Conservation (phyloP, 2,329 filamentous ascomycete genomes). For the Exophiala bonariae region DNA sequence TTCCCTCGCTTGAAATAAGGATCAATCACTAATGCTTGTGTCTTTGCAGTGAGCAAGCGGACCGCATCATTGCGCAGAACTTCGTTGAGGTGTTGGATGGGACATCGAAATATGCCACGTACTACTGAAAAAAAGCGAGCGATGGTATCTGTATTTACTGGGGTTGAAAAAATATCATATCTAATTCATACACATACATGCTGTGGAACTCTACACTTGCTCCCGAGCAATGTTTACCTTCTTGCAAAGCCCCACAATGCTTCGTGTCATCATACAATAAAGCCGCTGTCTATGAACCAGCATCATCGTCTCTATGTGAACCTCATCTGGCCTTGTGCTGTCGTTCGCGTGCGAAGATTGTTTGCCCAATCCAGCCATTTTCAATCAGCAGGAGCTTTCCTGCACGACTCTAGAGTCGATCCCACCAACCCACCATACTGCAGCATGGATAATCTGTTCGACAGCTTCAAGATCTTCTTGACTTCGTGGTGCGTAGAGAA, state of each 20-base stretch:
- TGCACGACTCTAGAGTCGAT: conserved; percentile 12
- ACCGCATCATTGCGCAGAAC: conserved; percentile 56
- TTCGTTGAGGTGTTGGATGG: conserved; percentile 58
- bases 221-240: too few relatives aligned
- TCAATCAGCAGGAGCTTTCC: conserved; percentile 7
- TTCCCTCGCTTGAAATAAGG: not conserved
- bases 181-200: too few relatives aligned
- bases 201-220: too few relatives aligned
- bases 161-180: too few relatives aligned
- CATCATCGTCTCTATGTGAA: too few relatives aligned
- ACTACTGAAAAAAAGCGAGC: conserved; percentile 10
- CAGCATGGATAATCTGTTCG: conserved; percentile 34
- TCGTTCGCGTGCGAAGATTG: too few relatives aligned
- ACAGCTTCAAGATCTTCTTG: conserved; percentile 34
- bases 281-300: too few relatives aligned
- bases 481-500: conserved; percentile 37
- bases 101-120: conserved; percentile 30
- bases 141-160: too few relatives aligned
- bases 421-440: conserved; percentile 30
- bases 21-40: not conserved
- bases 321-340: too few relatives aligned
- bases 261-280: too few relatives aligned
- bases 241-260: too few relatives aligned
- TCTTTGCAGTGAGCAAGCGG: conserved; percentile 52
- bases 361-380: too few relatives aligned